These are phyloP conservation scores for Fagopyrum tataricum DNA, from an alignment of 148 eudicot genomes.

Conservation along the genomic window DNA sequence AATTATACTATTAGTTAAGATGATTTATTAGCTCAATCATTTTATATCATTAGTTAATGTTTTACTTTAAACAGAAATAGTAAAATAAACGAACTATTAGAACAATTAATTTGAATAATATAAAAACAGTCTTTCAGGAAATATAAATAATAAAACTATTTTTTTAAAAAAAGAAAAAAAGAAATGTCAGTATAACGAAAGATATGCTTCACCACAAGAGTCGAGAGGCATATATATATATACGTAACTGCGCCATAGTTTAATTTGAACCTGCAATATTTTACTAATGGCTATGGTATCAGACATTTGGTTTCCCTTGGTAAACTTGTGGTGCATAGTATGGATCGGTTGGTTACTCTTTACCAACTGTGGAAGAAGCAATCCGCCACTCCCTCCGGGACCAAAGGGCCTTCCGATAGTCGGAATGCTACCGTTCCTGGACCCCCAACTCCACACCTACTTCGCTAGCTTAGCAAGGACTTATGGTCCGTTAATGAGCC, in stretches of 20 bases:
- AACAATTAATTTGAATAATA: too few relatives aligned
- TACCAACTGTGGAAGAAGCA: background rate
- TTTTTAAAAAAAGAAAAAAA: too few relatives aligned
- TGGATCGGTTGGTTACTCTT: background rate
- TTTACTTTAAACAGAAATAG: too few relatives aligned
- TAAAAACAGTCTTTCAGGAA: too few relatives aligned
- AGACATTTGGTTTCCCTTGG: constrained; percentile 2
- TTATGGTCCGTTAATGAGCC: constrained; percentile 52
- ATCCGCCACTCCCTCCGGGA: constrained; percentile 9
- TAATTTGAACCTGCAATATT: background rate
- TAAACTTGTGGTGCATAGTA: constrained; percentile 1
- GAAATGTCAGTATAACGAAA: too few relatives aligned
- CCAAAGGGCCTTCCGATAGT: constrained; percentile 11
- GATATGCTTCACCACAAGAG: background rate
- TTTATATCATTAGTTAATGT: too few relatives aligned
- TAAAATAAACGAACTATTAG: too few relatives aligned
- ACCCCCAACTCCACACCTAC: constrained; percentile 13
- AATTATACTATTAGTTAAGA: too few relatives aligned
- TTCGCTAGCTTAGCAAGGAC: constrained; percentile 16
- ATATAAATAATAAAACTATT: too few relatives aligned
- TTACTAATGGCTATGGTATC: background rate
- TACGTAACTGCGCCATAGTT: background rate
- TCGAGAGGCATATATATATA: background rate
- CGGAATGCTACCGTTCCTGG: constrained; percentile 8
- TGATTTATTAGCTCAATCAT: too few relatives aligned